A percentile compares a stretch with the other conserved stretches of the same genome.
These are phyloP conservation scores for Artemisia argyi DNA, from an alignment of 129 eudicot species.

Conservation along the genomic window DNA sequence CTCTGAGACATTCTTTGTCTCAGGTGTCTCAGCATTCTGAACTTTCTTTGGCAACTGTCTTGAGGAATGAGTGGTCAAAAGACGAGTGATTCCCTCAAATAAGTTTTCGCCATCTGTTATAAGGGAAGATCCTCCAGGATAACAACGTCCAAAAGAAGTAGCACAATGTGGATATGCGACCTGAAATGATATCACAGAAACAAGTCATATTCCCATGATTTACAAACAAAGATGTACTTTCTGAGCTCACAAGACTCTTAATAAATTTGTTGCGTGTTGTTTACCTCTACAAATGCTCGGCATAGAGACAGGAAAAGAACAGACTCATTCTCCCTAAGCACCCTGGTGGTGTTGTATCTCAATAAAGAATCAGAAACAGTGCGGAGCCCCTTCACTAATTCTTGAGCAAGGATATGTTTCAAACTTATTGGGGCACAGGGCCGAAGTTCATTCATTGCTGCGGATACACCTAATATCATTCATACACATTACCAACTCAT, in stretches of 20 bases:
- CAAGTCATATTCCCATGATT: background rate
- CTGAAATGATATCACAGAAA: slow-evolving; percentile 33
- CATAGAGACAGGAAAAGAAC: slow-evolving; percentile 84
- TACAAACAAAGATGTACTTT: background rate
- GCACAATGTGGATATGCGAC: slow-evolving; percentile 92
- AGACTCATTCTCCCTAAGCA: slow-evolving; percentile 87
- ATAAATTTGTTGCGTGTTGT: no score
- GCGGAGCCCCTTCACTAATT: slow-evolving; percentile 73
- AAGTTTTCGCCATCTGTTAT: slow-evolving; percentile 61
- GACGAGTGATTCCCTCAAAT: slow-evolving; percentile 72
- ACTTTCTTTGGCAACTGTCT: slow-evolving; percentile 60
- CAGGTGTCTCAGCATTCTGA: slow-evolving; percentile 40
- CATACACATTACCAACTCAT: slow-evolving; percentile 3
- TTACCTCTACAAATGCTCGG: slow-evolving; percentile 87
- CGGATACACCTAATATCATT: slow-evolving; percentile 72
- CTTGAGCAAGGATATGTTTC: slow-evolving; percentile 88
- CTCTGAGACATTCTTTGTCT: slow-evolving; percentile 42
- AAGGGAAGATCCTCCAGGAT: slow-evolving; percentile 79
- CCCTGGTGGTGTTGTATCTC: slow-evolving; percentile 75
- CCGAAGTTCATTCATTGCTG: slow-evolving; percentile 93
- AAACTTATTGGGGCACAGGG: slow-evolving; percentile 95
- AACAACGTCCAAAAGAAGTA: slow-evolving; percentile 90
- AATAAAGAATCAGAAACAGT: slow-evolving; percentile 80
- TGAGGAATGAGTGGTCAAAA: slow-evolving; percentile 59
- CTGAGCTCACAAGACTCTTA: background rate